A percentile compares a stretch with the other conserved stretches of the same genome.
Conservation (phyloP, 768 basidiomycete genomes). For the Chalciporus pseudorubinellus region DNA sequence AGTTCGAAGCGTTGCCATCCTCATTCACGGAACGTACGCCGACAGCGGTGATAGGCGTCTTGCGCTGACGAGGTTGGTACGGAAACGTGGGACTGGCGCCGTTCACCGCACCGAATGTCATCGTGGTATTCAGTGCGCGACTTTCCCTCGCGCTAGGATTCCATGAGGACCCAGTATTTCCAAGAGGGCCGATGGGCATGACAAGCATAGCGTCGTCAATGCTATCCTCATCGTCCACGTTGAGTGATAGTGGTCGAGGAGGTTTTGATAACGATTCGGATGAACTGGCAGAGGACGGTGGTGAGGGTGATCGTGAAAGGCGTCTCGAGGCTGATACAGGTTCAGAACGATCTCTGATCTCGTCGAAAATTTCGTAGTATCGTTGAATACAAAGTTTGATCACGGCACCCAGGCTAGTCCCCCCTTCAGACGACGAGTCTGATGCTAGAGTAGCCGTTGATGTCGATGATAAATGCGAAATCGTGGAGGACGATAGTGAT, state of each 20-base stretch:
- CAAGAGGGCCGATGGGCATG: constrained; percentile 60
- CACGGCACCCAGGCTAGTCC: constrained; percentile 66
- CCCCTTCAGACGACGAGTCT: constrained; percentile 40
- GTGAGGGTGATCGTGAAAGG: constrained; percentile 30
- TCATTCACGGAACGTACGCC: constrained; percentile 38
- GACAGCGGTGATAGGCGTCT: constrained; percentile 20
- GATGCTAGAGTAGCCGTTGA: constrained; percentile 19
- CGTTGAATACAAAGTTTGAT: constrained; percentile 76
- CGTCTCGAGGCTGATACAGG: constrained; percentile 37
- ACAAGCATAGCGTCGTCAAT: constrained; percentile 75
- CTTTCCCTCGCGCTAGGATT: constrained; percentile 8
- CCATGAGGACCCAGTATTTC: constrained; percentile 10
- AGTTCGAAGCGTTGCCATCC: constrained; percentile 21
- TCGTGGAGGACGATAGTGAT: constrained; percentile 15
- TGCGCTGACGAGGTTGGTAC: constrained; percentile 44
- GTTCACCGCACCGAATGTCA: constrained; percentile 25
- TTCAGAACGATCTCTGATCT: constrained; percentile 69
- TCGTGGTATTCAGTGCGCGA: constrained; percentile 17
- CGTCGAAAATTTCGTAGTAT: constrained; percentile 87
- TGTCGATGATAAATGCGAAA: neutral
- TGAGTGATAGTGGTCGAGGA: constrained; percentile 25
- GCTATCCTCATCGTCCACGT: constrained; percentile 63
- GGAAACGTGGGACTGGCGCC: constrained; percentile 10
- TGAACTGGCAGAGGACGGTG: constrained; percentile 21
- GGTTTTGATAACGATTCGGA: constrained; percentile 23